A percentile compares a stretch with the other conserved stretches of the same genome.
Evolutionary conservation across 2,329 filamentous ascomycete genomes (phyloP).

Genomic region (Zarea fungicola): DNA sequence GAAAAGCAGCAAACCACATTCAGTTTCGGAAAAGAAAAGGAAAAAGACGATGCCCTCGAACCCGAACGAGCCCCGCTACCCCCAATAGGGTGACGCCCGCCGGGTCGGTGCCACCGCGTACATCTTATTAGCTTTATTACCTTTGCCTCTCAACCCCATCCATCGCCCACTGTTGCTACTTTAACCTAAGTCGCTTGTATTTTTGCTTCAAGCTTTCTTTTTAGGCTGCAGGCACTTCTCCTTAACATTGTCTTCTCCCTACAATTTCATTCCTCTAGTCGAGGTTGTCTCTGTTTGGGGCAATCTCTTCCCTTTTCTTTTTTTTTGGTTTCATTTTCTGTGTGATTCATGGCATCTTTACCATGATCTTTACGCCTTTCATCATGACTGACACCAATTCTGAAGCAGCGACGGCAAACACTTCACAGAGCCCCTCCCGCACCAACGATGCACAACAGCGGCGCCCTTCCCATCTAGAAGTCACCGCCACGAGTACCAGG

Average conservation of each 20-base stretch:
- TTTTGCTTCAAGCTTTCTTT: conserved; percentile 7
- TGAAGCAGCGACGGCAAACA: conserved; percentile 2
- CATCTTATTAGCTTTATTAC: too few species aligned
- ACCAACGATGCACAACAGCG: conserved; percentile 19
- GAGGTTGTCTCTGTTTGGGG: not conserved
- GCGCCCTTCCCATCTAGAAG: conserved; percentile 1
- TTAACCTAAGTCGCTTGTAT: too few species aligned
- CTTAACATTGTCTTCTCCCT: not conserved
- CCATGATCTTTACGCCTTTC: conserved; percentile 2
- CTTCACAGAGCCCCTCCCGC: conserved; percentile 1
- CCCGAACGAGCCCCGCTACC: too few species aligned
- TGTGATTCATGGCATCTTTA: conserved; percentile 2
- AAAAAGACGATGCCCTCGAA: not conserved
- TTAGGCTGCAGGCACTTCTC: too few species aligned
- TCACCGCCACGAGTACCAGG: conserved; percentile 13
- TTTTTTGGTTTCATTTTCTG: not conserved
- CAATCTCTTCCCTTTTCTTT: not conserved
- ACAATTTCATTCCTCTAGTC: not conserved
- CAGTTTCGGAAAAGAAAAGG: not conserved
- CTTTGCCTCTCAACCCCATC: too few species aligned
- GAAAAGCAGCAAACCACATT: not conserved
- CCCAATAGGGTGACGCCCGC: not conserved
- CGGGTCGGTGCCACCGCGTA: not conserved
- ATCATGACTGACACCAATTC: conserved; percentile 13
- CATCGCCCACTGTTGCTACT: too few species aligned